Base-by-base conservation (phyloP, 495 filamentous ascomycete species). In the Aspergillus sparsus region DNA sequence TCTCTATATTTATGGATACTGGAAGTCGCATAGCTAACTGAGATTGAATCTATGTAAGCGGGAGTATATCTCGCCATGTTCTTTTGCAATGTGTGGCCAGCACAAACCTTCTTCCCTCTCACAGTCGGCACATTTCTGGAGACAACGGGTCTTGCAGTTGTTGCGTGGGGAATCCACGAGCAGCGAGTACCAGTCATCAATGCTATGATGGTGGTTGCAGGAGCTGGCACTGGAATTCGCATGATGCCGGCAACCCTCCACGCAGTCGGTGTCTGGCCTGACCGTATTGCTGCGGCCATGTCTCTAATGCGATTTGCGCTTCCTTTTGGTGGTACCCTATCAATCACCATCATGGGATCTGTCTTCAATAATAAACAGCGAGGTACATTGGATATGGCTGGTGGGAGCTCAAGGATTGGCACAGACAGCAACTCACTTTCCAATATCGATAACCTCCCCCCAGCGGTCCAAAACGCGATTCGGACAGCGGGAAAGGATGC, bases 121-220 rank as follows among this genome's bases (percentile, higher is more conserved):
- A 68, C 81, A 21, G 35, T 81, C 16, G 84, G 83, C 47, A 74
- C 76, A 4, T 16, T 81, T 15, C 62, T 79, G 18, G 75, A 81
- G 35, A 76, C 81, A 1, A 58, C 80, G 0, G 85, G 78, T 1
- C 66, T 80, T 9, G 66, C 70, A 0, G 66, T 85, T 13, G 55
- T 88, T 5, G 73, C 80, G 3, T 80, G 70, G 61, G 82, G 78
- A 9, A 71, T 84, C 6, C 62, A 71, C n/a, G 59, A 62, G 0
- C 68, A 74, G 8, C 64, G 79, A 46, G 68, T 66, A 0, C 32
- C 62, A 7, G 53, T 81, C 6, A 76, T 86, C 13, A 84, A 80
- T 62, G 85, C 80, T 44, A 85, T 86, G 80, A 80, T 88, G 72
- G 83, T 78, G 0, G 63, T 88, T 1, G 75, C 82, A 0, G 85